Percentiles rank a stretch among this genome's conserved stretches.
Conservation (phyloP, 164 flowering plant species). For the Hamamelis virginiana region DNA sequence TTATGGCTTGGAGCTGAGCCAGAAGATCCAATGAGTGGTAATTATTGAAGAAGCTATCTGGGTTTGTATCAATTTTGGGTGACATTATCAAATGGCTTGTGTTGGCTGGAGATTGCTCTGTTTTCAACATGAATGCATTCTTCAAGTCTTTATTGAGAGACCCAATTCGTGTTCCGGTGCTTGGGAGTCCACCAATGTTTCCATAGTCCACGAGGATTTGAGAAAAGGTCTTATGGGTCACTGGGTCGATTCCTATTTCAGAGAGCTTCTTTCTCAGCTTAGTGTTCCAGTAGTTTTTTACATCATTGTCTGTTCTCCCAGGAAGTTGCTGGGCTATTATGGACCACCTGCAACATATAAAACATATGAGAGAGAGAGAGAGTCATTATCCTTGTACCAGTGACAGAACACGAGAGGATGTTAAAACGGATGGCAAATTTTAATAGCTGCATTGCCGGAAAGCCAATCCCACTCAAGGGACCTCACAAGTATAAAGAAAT, state of each 20-base stretch:
- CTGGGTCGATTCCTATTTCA: constrained; percentile 84
- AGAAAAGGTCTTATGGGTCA: constrained; percentile 86
- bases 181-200: constrained; percentile 56
- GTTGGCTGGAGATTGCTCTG: constrained; percentile 22
- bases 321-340: constrained; percentile 82
- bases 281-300: constrained; percentile 86
- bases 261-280: constrained; percentile 71
- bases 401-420: constrained; percentile 2
- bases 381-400: constrained; percentile 14
- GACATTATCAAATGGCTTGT: constrained; percentile 1
- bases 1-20: constrained; percentile 67
- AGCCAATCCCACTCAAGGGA: too few species aligned
- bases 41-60: constrained; percentile 13
- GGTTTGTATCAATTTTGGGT: constrained; percentile 19
- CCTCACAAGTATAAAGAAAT: too few species aligned
- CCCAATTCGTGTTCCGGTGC: constrained; percentile 33
- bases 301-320: constrained; percentile 87
- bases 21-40: constrained; percentile 49
- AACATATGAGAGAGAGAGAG: constrained; percentile 1
- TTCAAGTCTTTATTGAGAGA: constrained; percentile 52
- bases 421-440: too few species aligned
- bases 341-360: constrained; percentile 60
- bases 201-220: constrained; percentile 75
- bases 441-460: too few species aligned
- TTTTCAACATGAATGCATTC: constrained; percentile 33